phyloP scores from a whole-genome alignment of 306 rosid species.

The Glycine soja region DNA sequence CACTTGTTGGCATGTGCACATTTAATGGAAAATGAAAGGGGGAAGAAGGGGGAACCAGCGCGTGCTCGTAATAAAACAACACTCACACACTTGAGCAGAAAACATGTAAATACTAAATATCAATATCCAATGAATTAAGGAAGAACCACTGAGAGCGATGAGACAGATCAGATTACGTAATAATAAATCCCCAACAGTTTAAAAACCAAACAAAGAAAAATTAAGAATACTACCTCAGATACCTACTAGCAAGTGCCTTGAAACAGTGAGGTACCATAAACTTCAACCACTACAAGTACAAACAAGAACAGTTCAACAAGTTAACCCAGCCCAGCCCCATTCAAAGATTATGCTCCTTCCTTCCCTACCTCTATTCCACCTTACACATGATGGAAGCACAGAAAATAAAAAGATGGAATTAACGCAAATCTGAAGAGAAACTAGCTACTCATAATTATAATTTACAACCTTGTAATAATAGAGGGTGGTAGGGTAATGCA shows the following conservation, averaged over 20 bases:
- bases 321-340: slow-evolving; percentile 14
- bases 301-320: neutral
- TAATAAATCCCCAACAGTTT: slow-evolving; percentile 36
- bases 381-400: neutral
- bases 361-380: neutral
- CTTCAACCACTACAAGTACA: slow-evolving; percentile 25
- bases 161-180: slow-evolving; percentile 32
- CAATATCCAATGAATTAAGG: neutral
- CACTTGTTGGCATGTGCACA: slow-evolving; percentile 54
- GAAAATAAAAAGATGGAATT: neutral
- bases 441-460: slow-evolving; percentile 34
- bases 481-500: neutral
- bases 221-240: slow-evolving; percentile 42
- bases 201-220: slow-evolving; percentile 44
- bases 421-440: neutral
- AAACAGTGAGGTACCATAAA: slow-evolving; percentile 24
- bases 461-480: slow-evolving; percentile 2
- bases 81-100: neutral
- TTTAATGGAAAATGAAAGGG: slow-evolving; percentile 38
- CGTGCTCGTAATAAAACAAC: neutral
- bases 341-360: slow-evolving; percentile 8
- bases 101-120: slow-evolving; percentile 13
- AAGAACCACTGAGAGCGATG: slow-evolving; percentile 28
- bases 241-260: slow-evolving; percentile 18
- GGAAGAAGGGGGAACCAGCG: slow-evolving; percentile 5